Evolutionary conservation across 345 rosid species (phyloP).

Genomic region (Eucalyptus pumila): DNA sequence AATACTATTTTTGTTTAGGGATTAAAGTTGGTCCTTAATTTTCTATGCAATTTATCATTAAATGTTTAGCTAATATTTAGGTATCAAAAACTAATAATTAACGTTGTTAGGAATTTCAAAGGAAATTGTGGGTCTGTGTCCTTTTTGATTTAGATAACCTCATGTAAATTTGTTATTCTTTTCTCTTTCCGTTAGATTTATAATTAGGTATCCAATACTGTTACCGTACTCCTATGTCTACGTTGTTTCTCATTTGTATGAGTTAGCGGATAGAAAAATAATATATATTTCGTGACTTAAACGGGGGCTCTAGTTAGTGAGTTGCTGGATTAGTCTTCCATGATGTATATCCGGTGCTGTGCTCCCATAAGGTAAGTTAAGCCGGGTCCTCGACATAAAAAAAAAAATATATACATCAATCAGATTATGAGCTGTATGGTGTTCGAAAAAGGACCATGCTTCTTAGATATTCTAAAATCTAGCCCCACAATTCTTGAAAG

Average conservation of each 20-base stretch:
- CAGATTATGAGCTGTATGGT: not conserved
- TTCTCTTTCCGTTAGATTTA: not conserved
- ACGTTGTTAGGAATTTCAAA: not conserved
- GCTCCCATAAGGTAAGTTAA: too few species aligned
- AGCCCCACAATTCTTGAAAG: not conserved
- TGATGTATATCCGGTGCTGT: accelerated
- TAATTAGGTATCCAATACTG: not conserved
- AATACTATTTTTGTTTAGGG: too few species aligned
- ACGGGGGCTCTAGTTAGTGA: accelerated
- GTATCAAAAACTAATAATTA: not conserved
- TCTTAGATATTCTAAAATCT: not conserved
- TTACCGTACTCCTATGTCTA: not conserved
- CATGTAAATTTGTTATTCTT: not conserved
- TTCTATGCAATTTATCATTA: too few species aligned
- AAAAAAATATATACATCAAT: not conserved
- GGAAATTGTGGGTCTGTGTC: not conserved
- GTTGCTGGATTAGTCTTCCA: too few species aligned
- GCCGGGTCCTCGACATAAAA: too few species aligned
- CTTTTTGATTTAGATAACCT: not conserved
- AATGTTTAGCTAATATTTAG: too few species aligned
- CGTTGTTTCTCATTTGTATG: not conserved
- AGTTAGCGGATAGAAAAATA: not conserved
- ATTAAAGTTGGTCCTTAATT: too few species aligned
- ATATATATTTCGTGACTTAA: too few species aligned
- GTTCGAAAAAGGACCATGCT: not conserved